These are phyloP conservation scores for Eucalyptus sideroxylon DNA, from an alignment of 345 rosid genomes.

Conservation along the genomic window DNA sequence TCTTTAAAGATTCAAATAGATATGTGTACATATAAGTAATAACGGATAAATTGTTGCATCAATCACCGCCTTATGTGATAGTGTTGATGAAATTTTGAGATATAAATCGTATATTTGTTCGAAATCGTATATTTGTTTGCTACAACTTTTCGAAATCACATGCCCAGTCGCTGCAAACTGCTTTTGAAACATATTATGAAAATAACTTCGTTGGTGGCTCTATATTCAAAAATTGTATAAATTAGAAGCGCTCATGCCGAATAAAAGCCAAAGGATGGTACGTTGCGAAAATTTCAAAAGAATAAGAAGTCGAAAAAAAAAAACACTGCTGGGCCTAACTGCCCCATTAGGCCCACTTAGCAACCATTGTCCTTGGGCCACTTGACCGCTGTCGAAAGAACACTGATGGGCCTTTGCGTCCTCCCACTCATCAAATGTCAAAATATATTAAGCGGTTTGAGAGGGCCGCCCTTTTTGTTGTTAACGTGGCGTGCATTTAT, in stretches of 20 bases:
- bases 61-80: accelerated
- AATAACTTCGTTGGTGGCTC: neutral
- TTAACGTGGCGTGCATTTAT: neutral
- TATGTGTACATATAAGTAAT: accelerated
- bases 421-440: neutral
- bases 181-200: neutral
- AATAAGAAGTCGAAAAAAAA: too few species aligned
- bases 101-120: accelerated
- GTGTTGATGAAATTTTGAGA: accelerated
- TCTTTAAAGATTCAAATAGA: neutral
- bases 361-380: neutral
- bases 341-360: neutral
- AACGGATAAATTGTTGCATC: accelerated
- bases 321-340: neutral
- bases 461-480: neutral
- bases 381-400: neutral
- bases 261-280: neutral
- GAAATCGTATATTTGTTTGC: accelerated
- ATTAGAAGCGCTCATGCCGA: neutral
- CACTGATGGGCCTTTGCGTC: neutral
- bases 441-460: accelerated
- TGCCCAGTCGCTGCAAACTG: accelerated
- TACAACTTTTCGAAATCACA: neutral
- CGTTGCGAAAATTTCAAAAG: neutral
- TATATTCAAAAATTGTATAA: neutral